phyloP scores from a whole-genome alignment of 768 basidiomycete genomes.

The Amanita pseudoporphyria region DNA sequence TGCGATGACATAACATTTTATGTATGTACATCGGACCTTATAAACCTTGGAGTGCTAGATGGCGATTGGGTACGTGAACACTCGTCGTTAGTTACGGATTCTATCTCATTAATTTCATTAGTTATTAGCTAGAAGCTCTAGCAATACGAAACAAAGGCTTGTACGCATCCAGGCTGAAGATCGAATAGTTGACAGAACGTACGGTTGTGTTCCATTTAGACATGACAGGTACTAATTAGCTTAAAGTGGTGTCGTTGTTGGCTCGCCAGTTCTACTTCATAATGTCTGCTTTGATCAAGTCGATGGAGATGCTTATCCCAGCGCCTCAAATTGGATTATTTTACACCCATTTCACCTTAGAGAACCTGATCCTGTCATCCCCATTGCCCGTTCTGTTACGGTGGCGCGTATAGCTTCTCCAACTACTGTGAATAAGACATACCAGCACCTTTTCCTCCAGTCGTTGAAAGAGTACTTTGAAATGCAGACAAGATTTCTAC shows the following conservation, averaged over 20 bases:
- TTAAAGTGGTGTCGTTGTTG: conserved; percentile 26
- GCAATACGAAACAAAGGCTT: conserved; percentile 30
- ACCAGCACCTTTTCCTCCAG: conserved; percentile 51
- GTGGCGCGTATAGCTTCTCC: conserved; percentile 79
- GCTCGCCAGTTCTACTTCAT: conserved; percentile 43
- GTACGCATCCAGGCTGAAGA: conserved; percentile 51
- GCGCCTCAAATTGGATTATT: conserved; percentile 17
- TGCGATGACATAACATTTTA: conserved; percentile 46
- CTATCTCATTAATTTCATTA: conserved; percentile 8
- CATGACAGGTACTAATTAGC: conserved; percentile 4
- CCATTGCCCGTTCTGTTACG: conserved; percentile 59
- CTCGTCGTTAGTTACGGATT: neutral
- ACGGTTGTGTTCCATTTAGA: conserved; percentile 12
- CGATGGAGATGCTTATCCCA: conserved; percentile 12
- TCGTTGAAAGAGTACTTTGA: conserved; percentile 60
- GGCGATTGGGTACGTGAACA: conserved; percentile 63
- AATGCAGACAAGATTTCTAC: conserved; percentile 42
- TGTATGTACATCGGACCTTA: conserved; percentile 52
- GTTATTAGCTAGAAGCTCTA: neutral
- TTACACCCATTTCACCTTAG: conserved; percentile 55
- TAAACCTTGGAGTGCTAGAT: conserved; percentile 53
- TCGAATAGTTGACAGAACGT: conserved; percentile 26
- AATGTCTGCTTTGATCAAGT: conserved; percentile 31
- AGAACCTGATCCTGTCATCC: conserved; percentile 46
- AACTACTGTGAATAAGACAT: conserved; percentile 50